Base-by-base conservation (phyloP, 2,329 filamentous ascomycete genomes). In the Aspergillus tamarii region DNA sequence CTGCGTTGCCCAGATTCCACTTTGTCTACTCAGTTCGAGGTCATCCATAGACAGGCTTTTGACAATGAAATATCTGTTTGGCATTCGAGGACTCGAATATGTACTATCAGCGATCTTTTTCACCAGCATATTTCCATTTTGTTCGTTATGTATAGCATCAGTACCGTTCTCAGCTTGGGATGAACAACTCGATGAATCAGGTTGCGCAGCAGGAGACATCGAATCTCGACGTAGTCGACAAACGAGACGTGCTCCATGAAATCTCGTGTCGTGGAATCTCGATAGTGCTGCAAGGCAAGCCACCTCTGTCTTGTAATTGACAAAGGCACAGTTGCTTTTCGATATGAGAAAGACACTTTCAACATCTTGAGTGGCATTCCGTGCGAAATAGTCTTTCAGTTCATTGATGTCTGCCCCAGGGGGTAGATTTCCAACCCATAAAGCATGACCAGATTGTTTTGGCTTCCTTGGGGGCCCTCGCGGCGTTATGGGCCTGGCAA, bases 321-420 rank as follows among this genome's bases (percentile, higher is more conserved):
- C 93, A 80, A 98, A 98, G 0, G 94, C 94, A 73, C 94, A 98
- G 74, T 97, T 97, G 76, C 94, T 97, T 77, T 97, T 97, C 0
- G 94, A 94, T 46, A 98, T 98, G 41, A 98, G 82, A 69, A 98
- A 97, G 0, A 98, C 82, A 54, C 93, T 97, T 75, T 97, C 91
- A 26, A 98, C 87, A 1, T 93, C 86, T 48, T 84, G 87, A 0
- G 84, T 85, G 0, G 92, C 89, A 68, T 94, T 90, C 66, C 87
- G 88, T 65, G 92, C 96, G 63, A 97, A 95, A 75, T 97, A 92
- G 64, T 95, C 88, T 59, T 97, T 96, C n/a, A 98, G 82, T 63
- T 87, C 91, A 78, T 93, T 89, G 14, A 98, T 84, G 46, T 89
- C 89, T 0, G 93, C 91, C 56, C 92, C 91, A 0, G 92, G 91